Evolutionary conservation across 805 yeast species (phyloP), one percentile per base, ranked within the genome.

Genomic region (Maudiozyma serrabonitensis): DNA sequence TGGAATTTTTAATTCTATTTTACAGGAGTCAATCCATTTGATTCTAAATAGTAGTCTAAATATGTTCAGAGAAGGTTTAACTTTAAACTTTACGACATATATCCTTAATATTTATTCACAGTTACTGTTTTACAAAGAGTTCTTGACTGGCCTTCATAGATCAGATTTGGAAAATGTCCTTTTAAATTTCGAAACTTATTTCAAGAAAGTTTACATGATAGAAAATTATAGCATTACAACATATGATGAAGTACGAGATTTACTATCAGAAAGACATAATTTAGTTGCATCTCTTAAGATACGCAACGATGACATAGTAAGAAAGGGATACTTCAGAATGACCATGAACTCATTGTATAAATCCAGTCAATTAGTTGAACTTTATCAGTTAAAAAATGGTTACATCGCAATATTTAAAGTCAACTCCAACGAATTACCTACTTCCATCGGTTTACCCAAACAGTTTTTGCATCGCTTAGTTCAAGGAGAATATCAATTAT

Each of bases 401-500:
- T 53, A 51, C 19, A 41, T 61, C 25, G 66, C 65, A 3, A 49
- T 63, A 3, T 60, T 61, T 45, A 54, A 52, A 44, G 57, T 61
- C 6, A 55, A 55, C 42, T 52, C 57, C 19, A 56, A 55, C 3
- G 53, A 52, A 19, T 31, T 55, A 40, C 55, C 60, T 5, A 37
- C 32, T n/a, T 6, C 42, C 1, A 31, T 48, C 2, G 43, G n/a
- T 19, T 11, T 50, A 3, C 45, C 53, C 4, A 48, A 35, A 1
- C 28, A 19, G 2, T 42, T 58, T 12, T 43, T 60, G 19, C 41
- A 50, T 18, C 43, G 49, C 39, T 37, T 58, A 13, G 28, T 52
- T 2, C 41, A 43, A n/a, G 54, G 56, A 12, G 47, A 56, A 35
- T 48, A 46, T 28, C 43, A 48, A 2, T 18, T 50, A 34, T 45